Conservation (phyloP, 192 early-diverging fungal species). For the Pilaira anomala region DNA sequence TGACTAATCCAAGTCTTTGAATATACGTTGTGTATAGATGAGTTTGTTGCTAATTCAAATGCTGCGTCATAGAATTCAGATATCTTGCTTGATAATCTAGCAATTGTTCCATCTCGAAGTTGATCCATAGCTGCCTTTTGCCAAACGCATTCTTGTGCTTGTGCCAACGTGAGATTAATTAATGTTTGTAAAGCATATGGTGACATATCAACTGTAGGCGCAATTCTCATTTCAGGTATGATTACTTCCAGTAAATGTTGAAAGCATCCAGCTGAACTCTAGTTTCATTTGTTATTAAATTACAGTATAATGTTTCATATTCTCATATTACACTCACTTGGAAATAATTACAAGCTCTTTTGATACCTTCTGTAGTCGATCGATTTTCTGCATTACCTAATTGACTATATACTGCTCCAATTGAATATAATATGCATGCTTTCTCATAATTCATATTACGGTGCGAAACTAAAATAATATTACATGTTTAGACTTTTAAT, state of each 20-base stretch:
- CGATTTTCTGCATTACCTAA: slow-evolving; percentile 69
- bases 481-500: not conserved
- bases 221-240: slow-evolving; percentile 60
- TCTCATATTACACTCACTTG: slow-evolving; percentile 48
- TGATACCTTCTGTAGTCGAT: slow-evolving; percentile 70
- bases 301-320: not conserved
- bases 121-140: slow-evolving; percentile 78
- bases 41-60: slow-evolving; percentile 60
- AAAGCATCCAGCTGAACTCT: slow-evolving; percentile 80
- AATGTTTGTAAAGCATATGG: slow-evolving; percentile 62
- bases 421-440: slow-evolving; percentile 80
- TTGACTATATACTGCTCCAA: slow-evolving; percentile 83
- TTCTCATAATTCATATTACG: slow-evolving; percentile 81
- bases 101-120: slow-evolving; percentile 74
- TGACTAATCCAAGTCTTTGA: slow-evolving; percentile 63
- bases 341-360: slow-evolving; percentile 72
- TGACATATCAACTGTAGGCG: slow-evolving; percentile 69
- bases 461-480: slow-evolving; percentile 47
- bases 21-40: slow-evolving; percentile 50
- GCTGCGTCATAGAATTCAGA: slow-evolving; percentile 71
- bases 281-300: not conserved
- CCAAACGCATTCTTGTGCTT: slow-evolving; percentile 95
- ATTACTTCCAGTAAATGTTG: slow-evolving; percentile 56
- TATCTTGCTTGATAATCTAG: slow-evolving; percentile 72
- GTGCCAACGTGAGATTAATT: slow-evolving; percentile 81